Evolutionary conservation across 352 stramenopile genomes (phyloP), one percentile per base, ranked within the genome.

Genomic region (Globisporangium alternatum): DNA sequence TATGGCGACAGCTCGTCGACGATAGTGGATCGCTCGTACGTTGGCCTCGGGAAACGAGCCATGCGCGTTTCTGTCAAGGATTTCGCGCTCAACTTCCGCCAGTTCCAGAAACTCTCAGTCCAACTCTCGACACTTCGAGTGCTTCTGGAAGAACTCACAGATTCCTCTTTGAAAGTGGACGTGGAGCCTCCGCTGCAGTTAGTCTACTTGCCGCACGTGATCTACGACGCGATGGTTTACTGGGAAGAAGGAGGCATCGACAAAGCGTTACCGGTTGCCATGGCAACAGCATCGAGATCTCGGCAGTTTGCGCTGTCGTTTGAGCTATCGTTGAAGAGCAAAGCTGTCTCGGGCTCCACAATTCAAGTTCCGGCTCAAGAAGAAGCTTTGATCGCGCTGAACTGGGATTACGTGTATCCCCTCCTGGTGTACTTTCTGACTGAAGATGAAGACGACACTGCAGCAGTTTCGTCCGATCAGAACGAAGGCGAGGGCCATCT

Each of bases 391-490:
- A 12, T 89, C 1, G 67, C 72, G 22, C 61, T 91, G 22, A 86
- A 90, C 41, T 93, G 83, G 83, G 83, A 93, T 48, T 84, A 78
- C 57, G 71, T 91, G 15, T 88, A 87, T 54, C 83, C 83, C 2
- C 75, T 85, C 28, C 63, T 93, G 0, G 74, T 89, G 2, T 77
- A 70, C 51, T 67, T 90, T 33, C 41, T 71, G 15, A 86, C 79
- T 0, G 71, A 82, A 25, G 69, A 81, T 12, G 74, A 86, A 7
- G 67, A 75, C 17, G 59, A 71, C 9, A 56, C 44, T 28, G 33
- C 10, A 22, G 15, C 28, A 33, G 21, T 61, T 22, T 3, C 2
- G 4, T 17, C 8, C 0, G 39, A 57, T 15, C 21, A 48, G 3
- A 57, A 19, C 17, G 30, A 53, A 45, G 17, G 37, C 22, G 30